Percentiles rank a stretch among this genome's conserved stretches.
phyloP scores from a whole-genome alignment of 306 rosid species.

The Crataegus laevigata region DNA sequence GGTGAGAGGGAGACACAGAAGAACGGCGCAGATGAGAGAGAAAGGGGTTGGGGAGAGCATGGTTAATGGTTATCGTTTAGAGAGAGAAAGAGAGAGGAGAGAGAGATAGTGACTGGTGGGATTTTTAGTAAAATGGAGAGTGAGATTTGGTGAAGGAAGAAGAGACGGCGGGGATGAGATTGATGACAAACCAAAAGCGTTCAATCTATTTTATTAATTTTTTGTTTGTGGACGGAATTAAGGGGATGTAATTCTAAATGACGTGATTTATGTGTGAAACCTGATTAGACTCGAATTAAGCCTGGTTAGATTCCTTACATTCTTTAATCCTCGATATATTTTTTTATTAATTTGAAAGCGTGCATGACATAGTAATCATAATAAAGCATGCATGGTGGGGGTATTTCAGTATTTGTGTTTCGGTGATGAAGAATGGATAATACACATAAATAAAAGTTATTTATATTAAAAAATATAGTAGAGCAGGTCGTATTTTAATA shows the following conservation, averaged over 20 bases:
- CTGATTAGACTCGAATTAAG: background rate
- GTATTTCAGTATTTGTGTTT: no score
- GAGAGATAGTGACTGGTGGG: background rate
- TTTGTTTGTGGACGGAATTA: background rate
- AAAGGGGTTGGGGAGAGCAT: constrained; percentile 53
- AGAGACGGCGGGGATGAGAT: constrained; percentile 9
- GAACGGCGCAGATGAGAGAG: constrained; percentile 43
- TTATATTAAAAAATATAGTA: no score
- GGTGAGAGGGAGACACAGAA: constrained; percentile 57
- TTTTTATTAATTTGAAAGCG: no score
- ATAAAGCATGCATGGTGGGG: no score
- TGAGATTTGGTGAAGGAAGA: constrained; percentile 1
- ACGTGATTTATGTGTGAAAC: background rate
- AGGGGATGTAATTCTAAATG: background rate
- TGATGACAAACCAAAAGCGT: background rate
- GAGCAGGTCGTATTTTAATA: no score
- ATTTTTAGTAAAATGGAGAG: background rate
- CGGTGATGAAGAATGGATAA: no score
- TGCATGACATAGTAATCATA: no score
- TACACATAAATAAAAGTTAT: no score
- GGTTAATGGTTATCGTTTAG: background rate
- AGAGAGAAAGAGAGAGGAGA: background rate
- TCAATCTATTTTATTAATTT: background rate
- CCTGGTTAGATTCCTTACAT: background rate
- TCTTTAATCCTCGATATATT: no score